These are phyloP conservation scores for Leccinum obscurum DNA, from an alignment of 768 basidiomycete genomes.

Conservation along the genomic window DNA sequence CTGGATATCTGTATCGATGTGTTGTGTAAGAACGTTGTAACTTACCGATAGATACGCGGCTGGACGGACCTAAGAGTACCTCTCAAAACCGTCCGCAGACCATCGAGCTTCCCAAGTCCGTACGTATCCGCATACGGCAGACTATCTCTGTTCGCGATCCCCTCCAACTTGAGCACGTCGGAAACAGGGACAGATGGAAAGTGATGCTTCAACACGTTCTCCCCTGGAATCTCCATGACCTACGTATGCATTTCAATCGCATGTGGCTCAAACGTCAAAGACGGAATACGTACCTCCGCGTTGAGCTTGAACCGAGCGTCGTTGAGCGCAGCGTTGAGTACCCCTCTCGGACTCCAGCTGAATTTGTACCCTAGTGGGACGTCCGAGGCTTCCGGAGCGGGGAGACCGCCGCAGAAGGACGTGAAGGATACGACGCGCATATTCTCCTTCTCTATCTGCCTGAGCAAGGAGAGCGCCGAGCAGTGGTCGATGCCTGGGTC, in stretches of 20 bases:
- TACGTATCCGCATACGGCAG: conserved; percentile 70
- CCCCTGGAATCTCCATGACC: conserved; percentile 50
- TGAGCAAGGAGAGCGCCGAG: conserved; percentile 74
- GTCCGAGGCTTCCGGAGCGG: conserved; percentile 58
- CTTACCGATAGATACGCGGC: too few species aligned
- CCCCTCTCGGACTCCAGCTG: conserved; percentile 90
- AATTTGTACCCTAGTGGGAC: conserved; percentile 90
- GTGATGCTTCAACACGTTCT: conserved; percentile 51
- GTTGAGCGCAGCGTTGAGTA: conserved; percentile 78
- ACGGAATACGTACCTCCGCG: conserved; percentile 44
- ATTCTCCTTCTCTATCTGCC: conserved; percentile 46
- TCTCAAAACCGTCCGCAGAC: conserved; percentile 67
- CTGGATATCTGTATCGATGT: conserved; percentile 63
- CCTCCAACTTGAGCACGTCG: conserved; percentile 67
- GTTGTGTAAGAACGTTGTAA: not conserved
- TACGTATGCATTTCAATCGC: conserved; percentile 21
- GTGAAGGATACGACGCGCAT: conserved; percentile 71
- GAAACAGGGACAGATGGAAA: conserved; percentile 73
- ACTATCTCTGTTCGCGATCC: conserved; percentile 84
- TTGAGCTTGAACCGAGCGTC: conserved; percentile 63
- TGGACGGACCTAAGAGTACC: conserved; percentile 91
- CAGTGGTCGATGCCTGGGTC: conserved; percentile 92
- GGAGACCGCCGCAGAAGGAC: conserved; percentile 92
- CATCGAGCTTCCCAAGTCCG: conserved; percentile 43
- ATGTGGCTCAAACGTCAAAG: not conserved